Conservation (phyloP, 2,329 filamentous ascomycete species). For the Cadophora malorum region DNA sequence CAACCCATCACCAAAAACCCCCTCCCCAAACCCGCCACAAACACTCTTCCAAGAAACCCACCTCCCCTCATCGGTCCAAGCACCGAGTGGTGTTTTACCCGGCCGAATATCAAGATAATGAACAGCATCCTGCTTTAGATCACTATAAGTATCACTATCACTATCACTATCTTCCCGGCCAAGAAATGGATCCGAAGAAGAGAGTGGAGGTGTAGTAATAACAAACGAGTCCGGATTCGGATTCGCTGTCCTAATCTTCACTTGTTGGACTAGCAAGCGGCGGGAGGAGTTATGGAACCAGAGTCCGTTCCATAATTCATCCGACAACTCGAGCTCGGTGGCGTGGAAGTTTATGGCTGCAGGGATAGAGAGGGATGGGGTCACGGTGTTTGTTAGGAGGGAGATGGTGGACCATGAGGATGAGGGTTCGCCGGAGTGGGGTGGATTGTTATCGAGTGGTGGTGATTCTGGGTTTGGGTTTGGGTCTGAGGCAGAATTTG, state of each 20-base stretch:
- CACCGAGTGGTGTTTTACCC: conserved; percentile 53
- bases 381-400: conserved; percentile 25
- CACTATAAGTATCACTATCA: not conserved
- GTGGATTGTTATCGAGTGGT: no score
- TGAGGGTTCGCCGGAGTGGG: conserved; percentile 29
- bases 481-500: not conserved
- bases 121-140: not conserved
- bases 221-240: conserved; percentile 45
- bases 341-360: conserved; percentile 23
- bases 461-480: no score
- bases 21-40: conserved; percentile 51
- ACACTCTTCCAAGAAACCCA: conserved; percentile 58
- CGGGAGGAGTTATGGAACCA: conserved; percentile 27
- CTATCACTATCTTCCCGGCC: not conserved
- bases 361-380: conserved; percentile 26
- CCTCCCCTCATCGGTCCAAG: conserved; percentile 54
- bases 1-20: conserved; percentile 55
- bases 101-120: conserved; percentile 54
- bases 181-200: not conserved
- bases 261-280: conserved; percentile 17
- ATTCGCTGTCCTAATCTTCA: conserved; percentile 43
- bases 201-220: conserved; percentile 45
- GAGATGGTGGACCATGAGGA: conserved; percentile 23
- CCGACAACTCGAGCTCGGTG: not conserved
- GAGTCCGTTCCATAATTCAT: conserved; percentile 27